A percentile compares a stretch with the other conserved stretches of the same genome.
Conservation (phyloP, 768 basidiomycete genomes). For the Suillus placidus region DNA sequence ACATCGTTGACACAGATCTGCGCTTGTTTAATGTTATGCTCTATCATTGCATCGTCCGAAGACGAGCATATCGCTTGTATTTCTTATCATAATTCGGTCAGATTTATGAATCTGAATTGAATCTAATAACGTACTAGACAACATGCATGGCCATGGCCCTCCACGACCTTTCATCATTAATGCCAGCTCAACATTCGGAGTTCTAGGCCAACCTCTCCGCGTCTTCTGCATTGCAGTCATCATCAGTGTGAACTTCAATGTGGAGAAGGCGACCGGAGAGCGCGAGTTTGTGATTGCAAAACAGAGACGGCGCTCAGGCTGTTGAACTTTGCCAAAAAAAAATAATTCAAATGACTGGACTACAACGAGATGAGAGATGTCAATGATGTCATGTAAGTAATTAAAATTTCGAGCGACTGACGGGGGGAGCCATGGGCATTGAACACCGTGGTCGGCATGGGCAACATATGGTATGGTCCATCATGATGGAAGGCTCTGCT, state of each 20-base stretch:
- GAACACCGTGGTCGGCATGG: background rate
- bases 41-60: background rate
- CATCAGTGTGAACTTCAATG: background rate
- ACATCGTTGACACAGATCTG: background rate
- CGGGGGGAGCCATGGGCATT: background rate
- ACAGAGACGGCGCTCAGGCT: background rate
- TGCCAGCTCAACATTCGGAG: background rate
- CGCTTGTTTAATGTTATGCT: background rate
- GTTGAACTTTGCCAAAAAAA: background rate
- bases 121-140: background rate
- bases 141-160: no score
- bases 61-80: background rate
- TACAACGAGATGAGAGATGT: background rate
- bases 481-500: background rate
- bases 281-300: background rate
- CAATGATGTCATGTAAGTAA: background rate
- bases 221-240: background rate
- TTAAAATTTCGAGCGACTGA: background rate
- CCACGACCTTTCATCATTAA: background rate
- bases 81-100: background rate
- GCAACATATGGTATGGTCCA: background rate
- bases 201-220: background rate
- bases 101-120: background rate
- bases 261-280: background rate
- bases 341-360: background rate